Base-by-base conservation (phyloP, 306 rosid species). In the Comarum palustre region DNA sequence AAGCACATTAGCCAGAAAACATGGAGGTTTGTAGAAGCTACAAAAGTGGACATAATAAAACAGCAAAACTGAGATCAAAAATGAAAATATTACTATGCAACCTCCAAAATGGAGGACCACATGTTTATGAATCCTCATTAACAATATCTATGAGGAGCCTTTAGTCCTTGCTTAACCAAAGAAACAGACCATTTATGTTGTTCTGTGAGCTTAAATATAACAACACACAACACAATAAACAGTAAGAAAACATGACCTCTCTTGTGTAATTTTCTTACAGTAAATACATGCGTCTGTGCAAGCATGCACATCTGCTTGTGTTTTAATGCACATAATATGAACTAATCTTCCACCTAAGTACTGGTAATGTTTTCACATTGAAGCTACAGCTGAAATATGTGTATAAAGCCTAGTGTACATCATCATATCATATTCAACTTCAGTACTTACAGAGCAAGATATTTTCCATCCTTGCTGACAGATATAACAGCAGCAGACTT, bases 381-480 rank as follows among this genome's bases (percentile, higher is more conserved):
- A 52, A 20, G 74, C 64, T 50, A 46, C 36, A 70, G 9, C 34
- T 11, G 62, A 32, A 25, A 8, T 36, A 69, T 69, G 38, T 48
- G 31, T 32, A 41, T 34, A 66, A 45, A 69, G 68, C 69, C 66
- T 31, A 75, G 43, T 38, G 16, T 45, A 61, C 25, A 72, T 39
- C 31, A 61, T 17, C 74, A 78, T 31, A 75, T 58, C 57, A 42
- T 57, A 62, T 60, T 74, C 51, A 77, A 77, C 36, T 29, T 60
- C 63, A 69, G 77, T 77, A 73, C 98, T 91, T 85, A 93, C 98
- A 91, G 75, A 69, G 98, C 93, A 74, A 93, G 89, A 84, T 93
- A 93, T 85, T 93, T 93, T 75, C 98, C 98, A 72, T 93, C 98
- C 75, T 76, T 89, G 88, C 98, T 94, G 71, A 88, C 80, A 48